Evolutionary conservation across 768 basidiomycete genomes (phyloP).

Genomic region (Trametes maxima): DNA sequence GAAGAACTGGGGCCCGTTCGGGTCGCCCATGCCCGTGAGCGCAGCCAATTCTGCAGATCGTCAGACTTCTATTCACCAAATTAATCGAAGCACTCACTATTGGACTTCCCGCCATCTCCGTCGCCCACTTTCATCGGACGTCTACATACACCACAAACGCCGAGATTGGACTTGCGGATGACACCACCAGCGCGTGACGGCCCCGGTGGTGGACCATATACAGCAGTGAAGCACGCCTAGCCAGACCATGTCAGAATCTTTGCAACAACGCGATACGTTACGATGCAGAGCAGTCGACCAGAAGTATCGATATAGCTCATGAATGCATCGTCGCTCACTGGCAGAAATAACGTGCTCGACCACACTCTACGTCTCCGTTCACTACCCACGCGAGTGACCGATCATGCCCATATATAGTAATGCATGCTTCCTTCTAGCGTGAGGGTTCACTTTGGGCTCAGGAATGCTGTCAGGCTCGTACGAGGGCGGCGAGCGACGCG

Average conservation of each 20-base stretch:
- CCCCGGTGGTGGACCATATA: conserved; percentile 85
- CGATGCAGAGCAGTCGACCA: background rate
- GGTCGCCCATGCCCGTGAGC: conserved; percentile 85
- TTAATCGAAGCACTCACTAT: conserved; percentile 59
- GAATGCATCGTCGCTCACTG: background rate
- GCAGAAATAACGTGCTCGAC: background rate
- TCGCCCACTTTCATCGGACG: conserved; percentile 96
- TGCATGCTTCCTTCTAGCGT: background rate
- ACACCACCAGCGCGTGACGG: conserved; percentile 52
- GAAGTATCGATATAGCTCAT: background rate
- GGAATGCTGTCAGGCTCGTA: background rate
- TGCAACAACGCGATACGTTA: background rate
- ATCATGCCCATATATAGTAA: conserved; percentile 4
- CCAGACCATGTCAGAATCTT: conserved; percentile 4
- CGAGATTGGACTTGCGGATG: conserved; percentile 66
- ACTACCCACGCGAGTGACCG: background rate
- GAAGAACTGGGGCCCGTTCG: conserved; percentile 54
- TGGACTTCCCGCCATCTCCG: conserved; percentile 81
- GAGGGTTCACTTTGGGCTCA: background rate
- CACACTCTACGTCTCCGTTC: too few species aligned
- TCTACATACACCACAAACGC: conserved; percentile 96
- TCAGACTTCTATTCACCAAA: background rate
- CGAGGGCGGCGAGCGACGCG: background rate
- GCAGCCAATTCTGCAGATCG: conserved; percentile 79
- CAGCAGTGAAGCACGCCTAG: conserved; percentile 94